Evolutionary conservation across 441 rosid genomes (phyloP), one percentile per base, ranked within the genome.

Genomic region (Raphanus hybrid): DNA sequence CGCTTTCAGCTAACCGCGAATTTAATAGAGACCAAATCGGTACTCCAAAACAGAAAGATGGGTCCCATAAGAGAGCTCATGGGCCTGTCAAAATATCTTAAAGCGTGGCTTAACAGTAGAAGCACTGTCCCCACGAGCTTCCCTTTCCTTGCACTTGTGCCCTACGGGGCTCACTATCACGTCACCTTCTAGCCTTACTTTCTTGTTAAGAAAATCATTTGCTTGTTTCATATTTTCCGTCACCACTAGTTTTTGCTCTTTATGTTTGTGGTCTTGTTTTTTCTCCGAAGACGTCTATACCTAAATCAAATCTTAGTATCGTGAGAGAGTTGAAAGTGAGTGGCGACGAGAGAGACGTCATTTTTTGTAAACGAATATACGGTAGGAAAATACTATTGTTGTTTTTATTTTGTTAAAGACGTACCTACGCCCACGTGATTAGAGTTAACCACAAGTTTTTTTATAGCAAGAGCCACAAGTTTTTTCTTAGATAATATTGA

Each of bases 101-200:
- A 64, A 64, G 34, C 54, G 69, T 64, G 69, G 52, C 52, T 11
- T 34, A 10, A 64, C 48, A 64, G 69, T 8, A 9, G 32, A 37
- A 43, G 6, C 34, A 43, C 34, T 12, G 37, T 41, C 48, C 48
- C 48, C 10, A 34, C 37, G 37, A 34, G 37, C 37, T 10, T 52
- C 57, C 57, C 20, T 14, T 52, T 15, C 20, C 57, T 15, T 14
- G 57, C 57, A 15, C 20, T 15, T 14, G 20, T 52, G 57, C 20
- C 57, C 23, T 20, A 20, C 23, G 23, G 23, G 23, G 23, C 23
- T 20, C 23, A 20, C 23, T 18, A 50, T 65, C 69, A 66, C 57
- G 35, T 66, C 55, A 11, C 57, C 50, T 41, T 66, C 69, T 0
- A 18, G 16, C 54, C 45, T 65, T 64, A 64, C 69, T 64, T 64